These are phyloP conservation scores for Pseudopyricularia javanii DNA, from an alignment of 2,329 filamentous ascomycete species.

Conservation along the genomic window DNA sequence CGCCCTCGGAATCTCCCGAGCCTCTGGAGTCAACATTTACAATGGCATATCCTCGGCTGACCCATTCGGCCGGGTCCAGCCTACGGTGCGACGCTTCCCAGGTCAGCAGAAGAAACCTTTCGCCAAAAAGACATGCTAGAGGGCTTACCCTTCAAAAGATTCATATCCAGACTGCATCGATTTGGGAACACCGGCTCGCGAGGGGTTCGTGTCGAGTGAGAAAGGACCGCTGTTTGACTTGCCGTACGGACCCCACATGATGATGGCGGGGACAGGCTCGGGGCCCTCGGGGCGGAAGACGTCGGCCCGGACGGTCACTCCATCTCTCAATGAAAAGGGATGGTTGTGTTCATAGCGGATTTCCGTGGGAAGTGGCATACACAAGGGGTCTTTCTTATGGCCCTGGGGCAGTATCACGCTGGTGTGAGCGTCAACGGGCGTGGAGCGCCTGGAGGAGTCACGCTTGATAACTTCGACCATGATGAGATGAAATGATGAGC, in stretches of 20 bases:
- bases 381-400: background rate
- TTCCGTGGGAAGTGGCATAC: background rate
- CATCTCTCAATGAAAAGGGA: conserved; percentile 13
- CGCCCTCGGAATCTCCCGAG: conserved; percentile 13
- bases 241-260: conserved; percentile 15
- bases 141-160: background rate
- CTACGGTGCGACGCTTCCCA: background rate
- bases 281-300: conserved; percentile 12
- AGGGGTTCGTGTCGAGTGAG: background rate
- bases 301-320: conserved; percentile 12
- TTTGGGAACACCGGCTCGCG: background rate
- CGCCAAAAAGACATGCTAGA: background rate
- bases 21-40: conserved; percentile 17
- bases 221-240: conserved; percentile 12
- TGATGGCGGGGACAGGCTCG: conserved; percentile 13
- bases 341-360: conserved; percentile 11
- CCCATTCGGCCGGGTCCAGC: conserved; percentile 17
- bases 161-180: background rate
- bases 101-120: background rate
- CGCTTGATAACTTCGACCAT: background rate
- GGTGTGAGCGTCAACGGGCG: background rate
- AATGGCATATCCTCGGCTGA: conserved; percentile 15
- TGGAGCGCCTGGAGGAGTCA: background rate
- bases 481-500: background rate
- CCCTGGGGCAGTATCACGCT: background rate